Evolutionary conservation across 1,139 yeast species (phyloP), one percentile per base, ranked within the genome.

Genomic region (Yamadazyma diospyri): DNA sequence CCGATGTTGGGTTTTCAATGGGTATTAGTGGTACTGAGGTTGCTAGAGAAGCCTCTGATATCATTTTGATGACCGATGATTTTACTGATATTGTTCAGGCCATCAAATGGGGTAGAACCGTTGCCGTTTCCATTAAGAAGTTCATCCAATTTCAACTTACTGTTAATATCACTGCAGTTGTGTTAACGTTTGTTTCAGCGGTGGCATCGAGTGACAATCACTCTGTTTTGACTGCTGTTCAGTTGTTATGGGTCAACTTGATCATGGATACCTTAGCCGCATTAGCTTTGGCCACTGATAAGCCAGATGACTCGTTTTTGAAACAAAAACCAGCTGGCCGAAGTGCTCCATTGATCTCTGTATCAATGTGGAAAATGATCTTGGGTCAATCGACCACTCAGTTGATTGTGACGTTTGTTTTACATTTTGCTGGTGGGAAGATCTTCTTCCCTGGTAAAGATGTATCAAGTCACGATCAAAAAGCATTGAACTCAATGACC

Each of bases 231-330:
- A 89, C 97, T 23, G 98, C 99, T 0, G 98, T 92, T 29, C 98
- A 92, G 61, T 75, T 92, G 49, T 70, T 92, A 45, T 92, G 99
- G 99, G 97, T 92, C 32, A 92, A 92, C 59, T 70, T 92, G 58
- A 92, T 92, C 51, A 92, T 92, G 99, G 99, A 92, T 58, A 92
- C 98, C 0, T 73, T 92, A 44, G 99, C 98, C 4, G 98, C 99
- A 3, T 70, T 92, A 49, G 99, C 98, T 0, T 72, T 92, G 45
- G 99, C 99, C 4, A 92, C 99, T 5, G 99, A 92, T 57, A 92
- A 94, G 47, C 98, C 98, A 0, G 88, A 86, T 47, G 85, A 81
- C 32, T 72, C 80, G 25, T 79, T 86, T 31, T 69, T 92, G 51
- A 76, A 83, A 43, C 72, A 88, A 38, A 81, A 77, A 53, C 99